These are phyloP conservation scores for Suaeda aralocaspica DNA, from an alignment of 148 eudicot genomes.

Conservation along the genomic window DNA sequence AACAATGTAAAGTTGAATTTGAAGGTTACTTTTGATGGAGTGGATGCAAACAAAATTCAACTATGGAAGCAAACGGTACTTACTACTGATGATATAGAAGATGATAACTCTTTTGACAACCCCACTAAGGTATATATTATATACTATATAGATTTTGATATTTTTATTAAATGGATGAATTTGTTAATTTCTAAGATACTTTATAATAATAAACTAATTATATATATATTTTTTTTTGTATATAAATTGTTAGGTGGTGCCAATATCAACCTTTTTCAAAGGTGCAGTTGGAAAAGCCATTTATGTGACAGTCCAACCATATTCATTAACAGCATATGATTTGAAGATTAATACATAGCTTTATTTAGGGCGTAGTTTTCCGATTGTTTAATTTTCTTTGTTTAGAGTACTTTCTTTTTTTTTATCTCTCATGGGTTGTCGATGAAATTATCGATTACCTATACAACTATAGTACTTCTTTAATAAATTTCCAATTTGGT, in stretches of 20 bases:
- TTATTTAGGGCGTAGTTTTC: no score
- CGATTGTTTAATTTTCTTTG: no score
- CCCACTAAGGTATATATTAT: slow-evolving; percentile 70
- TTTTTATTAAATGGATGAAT: no score
- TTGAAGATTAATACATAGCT: not conserved
- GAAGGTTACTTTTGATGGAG: slow-evolving; percentile 35
- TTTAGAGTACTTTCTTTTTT: no score
- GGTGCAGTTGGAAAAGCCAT: not conserved
- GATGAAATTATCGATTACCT: no score
- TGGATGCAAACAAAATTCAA: slow-evolving; percentile 27
- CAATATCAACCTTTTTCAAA: not conserved
- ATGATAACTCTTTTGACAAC: slow-evolving; percentile 34
- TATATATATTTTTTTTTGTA: no score
- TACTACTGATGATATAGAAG: slow-evolving; percentile 20
- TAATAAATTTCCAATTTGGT: no score
- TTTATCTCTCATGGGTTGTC: no score
- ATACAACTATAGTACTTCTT: no score
- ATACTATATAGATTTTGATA: no score
- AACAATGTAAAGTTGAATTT: slow-evolving; percentile 31
- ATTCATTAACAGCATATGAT: slow-evolving; percentile 11
- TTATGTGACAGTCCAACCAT: not conserved
- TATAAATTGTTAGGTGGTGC: slow-evolving; percentile 12
- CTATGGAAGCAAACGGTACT: slow-evolving; percentile 33
- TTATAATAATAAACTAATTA: no score
- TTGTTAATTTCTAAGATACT: no score